phyloP scores from a whole-genome alignment of 2,329 filamentous ascomycete genomes.

The Herpotrichia juniperi region DNA sequence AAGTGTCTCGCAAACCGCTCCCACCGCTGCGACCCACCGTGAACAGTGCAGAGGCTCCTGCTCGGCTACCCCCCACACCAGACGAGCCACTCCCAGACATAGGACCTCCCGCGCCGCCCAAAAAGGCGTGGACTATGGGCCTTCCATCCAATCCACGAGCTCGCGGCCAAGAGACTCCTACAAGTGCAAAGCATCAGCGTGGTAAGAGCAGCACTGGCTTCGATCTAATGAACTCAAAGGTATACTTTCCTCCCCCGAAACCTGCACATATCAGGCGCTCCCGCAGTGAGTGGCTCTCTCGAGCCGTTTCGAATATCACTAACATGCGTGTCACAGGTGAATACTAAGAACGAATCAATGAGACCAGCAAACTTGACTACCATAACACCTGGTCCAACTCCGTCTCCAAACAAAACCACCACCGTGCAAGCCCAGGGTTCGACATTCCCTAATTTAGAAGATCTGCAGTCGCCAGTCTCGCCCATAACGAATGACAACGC shows the following conservation, averaged over 20 bases:
- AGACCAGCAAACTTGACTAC: conserved; percentile 2
- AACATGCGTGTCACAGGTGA: not conserved
- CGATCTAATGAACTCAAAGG: conserved; percentile 37
- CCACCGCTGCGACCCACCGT: not conserved
- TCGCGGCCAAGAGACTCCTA: conserved; percentile 18
- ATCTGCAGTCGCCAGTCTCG: conserved; percentile 20
- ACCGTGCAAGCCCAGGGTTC: not conserved
- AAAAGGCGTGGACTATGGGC: conserved; percentile 29
- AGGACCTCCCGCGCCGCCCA: conserved; percentile 22
- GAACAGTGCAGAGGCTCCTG: not conserved
- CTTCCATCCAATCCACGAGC: conserved; percentile 38
- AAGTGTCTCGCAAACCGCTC: not conserved
- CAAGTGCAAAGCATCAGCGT: conserved; percentile 33
- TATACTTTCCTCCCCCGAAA: conserved; percentile 26
- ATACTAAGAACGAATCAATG: not conserved
- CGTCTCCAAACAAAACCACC: conserved; percentile 4
- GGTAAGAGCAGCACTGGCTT: conserved; percentile 47
- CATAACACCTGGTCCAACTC: conserved; percentile 1
- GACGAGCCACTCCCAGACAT: conserved; percentile 23
- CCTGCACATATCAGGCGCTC: conserved; percentile 15
- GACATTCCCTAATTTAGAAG: conserved; percentile 3
- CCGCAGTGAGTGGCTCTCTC: conserved; percentile 8
- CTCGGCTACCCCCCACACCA: conserved; percentile 37
- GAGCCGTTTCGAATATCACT: not conserved
- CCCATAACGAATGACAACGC: conserved; percentile 25